A percentile compares a stretch with the other conserved stretches of the same genome.
These are phyloP conservation scores for Pichia sp. DNA, from an alignment of 1,139 yeast genomes.

Conservation along the genomic window DNA sequence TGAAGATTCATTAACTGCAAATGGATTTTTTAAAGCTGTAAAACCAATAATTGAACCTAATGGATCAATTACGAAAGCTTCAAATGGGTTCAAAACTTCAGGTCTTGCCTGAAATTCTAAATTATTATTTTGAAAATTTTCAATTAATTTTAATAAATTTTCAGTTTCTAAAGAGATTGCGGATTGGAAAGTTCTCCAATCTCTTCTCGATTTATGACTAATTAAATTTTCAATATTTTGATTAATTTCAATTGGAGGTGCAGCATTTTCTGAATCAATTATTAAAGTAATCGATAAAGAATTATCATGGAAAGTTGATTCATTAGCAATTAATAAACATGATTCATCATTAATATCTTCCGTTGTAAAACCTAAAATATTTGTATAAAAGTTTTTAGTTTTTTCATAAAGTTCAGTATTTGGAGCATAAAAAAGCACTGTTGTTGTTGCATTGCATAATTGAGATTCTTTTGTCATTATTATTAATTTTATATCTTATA, in stretches of 20 bases:
- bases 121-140: slow-evolving; percentile 29
- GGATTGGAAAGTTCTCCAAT: slow-evolving; percentile 47
- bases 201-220: slow-evolving; percentile 32
- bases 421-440: no score
- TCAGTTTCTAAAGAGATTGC: slow-evolving; percentile 36
- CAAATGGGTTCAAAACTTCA: slow-evolving; percentile 61
- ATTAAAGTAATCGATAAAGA: slow-evolving; percentile 25
- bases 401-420: no score
- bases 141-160: slow-evolving; percentile 35
- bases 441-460: no score
- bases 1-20: slow-evolving; percentile 27
- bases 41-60: slow-evolving; percentile 64
- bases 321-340: no score
- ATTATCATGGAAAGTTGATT: no score
- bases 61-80: slow-evolving; percentile 63
- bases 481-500: no score
- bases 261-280: slow-evolving; percentile 28
- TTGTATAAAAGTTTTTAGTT: no score
- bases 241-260: slow-evolving; percentile 30
- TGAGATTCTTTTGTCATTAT: no score
- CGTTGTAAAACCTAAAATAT: no score
- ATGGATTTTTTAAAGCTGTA: slow-evolving; percentile 52
- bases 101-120: slow-evolving; percentile 38
- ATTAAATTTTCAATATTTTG: slow-evolving; percentile 27
- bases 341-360: no score